Base-by-base conservation (phyloP, 2,329 filamentous ascomycete genomes). In the Cladorrhinum sp. region DNA sequence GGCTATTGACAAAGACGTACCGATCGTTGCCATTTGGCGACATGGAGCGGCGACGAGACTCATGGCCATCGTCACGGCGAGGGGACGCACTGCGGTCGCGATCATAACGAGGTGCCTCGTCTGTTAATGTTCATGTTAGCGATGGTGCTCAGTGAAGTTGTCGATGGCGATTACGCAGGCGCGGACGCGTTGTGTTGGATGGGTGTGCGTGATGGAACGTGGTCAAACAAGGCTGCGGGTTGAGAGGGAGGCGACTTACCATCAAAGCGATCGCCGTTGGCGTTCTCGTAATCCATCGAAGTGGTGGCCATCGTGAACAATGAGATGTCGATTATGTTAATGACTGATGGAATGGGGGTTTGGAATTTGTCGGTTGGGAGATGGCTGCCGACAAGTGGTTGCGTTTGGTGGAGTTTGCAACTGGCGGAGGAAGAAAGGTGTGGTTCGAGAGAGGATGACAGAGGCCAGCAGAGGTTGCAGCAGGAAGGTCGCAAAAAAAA, bases 261-360 rank as follows among this genome's bases (percentile, higher is more conserved):
- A 71, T 88, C 85, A 67, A 86, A 88, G 64, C 83, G 85, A 74
- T 87, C 83, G 70, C 84, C 85, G 70, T 85, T 87, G 65, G 85
- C 83, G 72, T 83, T 84, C 74, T 89, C 86, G 74, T 89, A 89
- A 72, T 89, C 86, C 86, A 89, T 89, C 66, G 85, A 82, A 48
- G 83, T 85, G 65, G 85, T 86, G 59, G 84, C 84, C 84, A 86
- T 86, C 45, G 62, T 68, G 67, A 63, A 68, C 62, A 51, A 60
- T 9, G 10, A 36, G 16, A 36, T 36, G 32, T 36, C 32, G 55
- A 55, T 32, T 45, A 20, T 23, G 38, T 24, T 48, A 55, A 55
- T 36, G 29, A 50, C 49, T 53, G 58, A 55, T 59, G 50, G 51
- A 38, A 22, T 56, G 32, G 52, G 36, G 52, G 41, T 55, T 55